A percentile compares a stretch with the other conserved stretches of the same genome.
Evolutionary conservation across 108 stramenopile species (phyloP).

Genomic region (Cylindrotheca fusiformis): DNA sequence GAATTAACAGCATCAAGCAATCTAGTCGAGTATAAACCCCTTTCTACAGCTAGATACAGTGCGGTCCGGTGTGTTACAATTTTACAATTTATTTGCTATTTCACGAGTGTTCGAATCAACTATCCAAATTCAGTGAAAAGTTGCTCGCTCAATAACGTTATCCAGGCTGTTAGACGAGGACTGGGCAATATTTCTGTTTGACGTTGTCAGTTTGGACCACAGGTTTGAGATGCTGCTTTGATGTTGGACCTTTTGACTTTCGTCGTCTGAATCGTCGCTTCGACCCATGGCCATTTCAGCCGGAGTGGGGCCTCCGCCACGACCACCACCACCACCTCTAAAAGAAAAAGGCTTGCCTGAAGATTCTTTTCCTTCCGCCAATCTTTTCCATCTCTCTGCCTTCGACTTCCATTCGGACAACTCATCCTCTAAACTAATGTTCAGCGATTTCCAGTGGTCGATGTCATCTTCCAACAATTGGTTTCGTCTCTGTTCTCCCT

Average conservation of each 20-base stretch:
- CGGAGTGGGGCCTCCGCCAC: not conserved
- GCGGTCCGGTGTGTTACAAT: too few species aligned
- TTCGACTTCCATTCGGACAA: conserved; percentile 15
- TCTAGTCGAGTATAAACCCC: too few species aligned
- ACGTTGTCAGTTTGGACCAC: conserved; percentile 19
- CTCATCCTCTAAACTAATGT: conserved; percentile 23
- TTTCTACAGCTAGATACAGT: too few species aligned
- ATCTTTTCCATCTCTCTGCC: conserved; percentile 10
- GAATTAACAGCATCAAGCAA: too few species aligned
- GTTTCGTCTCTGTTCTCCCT: conserved; percentile 13
- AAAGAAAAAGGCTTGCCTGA: not conserved
- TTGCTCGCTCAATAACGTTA: too few species aligned
- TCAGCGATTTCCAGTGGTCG: conserved; percentile 26
- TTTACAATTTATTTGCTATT: too few species aligned
- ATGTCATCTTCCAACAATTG: conserved; percentile 29
- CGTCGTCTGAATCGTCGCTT: not conserved
- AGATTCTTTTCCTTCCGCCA: not conserved
- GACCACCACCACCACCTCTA: not conserved
- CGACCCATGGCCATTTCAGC: not conserved
- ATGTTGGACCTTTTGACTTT: not conserved
- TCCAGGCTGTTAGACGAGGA: too few species aligned
- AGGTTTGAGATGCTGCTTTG: conserved; percentile 10
- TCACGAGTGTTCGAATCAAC: too few species aligned
- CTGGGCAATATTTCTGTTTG: too few species aligned
- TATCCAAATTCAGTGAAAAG: too few species aligned